A percentile compares a stretch with the other conserved stretches of the same genome.
These are phyloP conservation scores for Balamuthia mandrillaris DNA, from an alignment of 208 protist species.

Conservation along the genomic window DNA sequence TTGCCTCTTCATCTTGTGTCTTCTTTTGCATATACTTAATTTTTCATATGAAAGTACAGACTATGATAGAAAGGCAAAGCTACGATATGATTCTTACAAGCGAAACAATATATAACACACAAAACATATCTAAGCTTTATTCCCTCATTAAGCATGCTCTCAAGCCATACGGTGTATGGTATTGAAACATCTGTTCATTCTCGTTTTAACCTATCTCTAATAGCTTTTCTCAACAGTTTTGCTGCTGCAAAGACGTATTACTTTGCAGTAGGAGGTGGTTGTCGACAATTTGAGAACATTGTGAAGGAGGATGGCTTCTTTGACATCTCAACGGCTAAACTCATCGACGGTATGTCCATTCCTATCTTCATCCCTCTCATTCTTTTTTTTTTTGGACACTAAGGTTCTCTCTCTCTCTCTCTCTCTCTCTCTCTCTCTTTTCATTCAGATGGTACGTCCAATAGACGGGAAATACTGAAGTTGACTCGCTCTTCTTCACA, in stretches of 20 bases:
- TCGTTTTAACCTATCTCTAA: background rate
- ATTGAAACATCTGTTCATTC: background rate
- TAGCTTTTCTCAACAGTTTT: background rate
- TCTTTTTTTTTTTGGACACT: too few relatives aligned
- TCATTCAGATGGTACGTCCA: too few relatives aligned
- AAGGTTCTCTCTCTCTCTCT: too few relatives aligned
- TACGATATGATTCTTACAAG: slow-evolving; percentile 28
- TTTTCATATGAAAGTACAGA: background rate
- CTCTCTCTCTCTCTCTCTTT: too few relatives aligned
- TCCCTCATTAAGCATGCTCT: slow-evolving; percentile 33
- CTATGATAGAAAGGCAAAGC: background rate
- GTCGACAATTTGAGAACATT: slow-evolving; percentile 28
- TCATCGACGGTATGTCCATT: slow-evolving; percentile 29
- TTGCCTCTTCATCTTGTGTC: background rate
- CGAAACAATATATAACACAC: slow-evolving; percentile 22
- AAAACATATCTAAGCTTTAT: background rate
- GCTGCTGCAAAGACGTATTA: slow-evolving; percentile 35
- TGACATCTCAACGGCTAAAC: background rate
- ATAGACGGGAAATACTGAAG: too few relatives aligned
- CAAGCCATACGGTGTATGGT: slow-evolving; percentile 32
- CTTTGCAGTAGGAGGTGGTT: slow-evolving; percentile 34
- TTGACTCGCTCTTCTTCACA: too few relatives aligned
- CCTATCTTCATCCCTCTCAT: too few relatives aligned
- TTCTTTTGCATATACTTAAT: background rate
- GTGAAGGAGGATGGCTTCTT: slow-evolving; percentile 6